Evolutionary conservation across 352 stramenopile species (phyloP).

Genomic region (Lagenidium giganteum): DNA sequence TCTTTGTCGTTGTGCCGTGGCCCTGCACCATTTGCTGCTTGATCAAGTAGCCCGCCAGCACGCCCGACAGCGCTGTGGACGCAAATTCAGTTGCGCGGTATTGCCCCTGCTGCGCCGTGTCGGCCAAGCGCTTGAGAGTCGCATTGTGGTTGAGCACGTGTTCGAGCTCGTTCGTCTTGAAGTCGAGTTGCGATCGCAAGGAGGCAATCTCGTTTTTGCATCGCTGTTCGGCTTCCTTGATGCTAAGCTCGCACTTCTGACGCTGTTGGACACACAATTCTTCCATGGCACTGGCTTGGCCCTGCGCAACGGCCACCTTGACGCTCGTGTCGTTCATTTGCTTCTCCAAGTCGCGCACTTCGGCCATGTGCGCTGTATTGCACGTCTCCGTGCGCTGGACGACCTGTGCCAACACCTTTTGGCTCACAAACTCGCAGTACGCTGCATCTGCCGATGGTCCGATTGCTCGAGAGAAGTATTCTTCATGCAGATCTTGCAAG

Average conservation of each 20-base stretch:
- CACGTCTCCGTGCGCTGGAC: slow-evolving; percentile 75
- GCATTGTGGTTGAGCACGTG: slow-evolving; percentile 86
- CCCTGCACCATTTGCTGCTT: slow-evolving; percentile 69
- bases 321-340: slow-evolving; percentile 80
- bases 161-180: slow-evolving; percentile 85
- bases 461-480: slow-evolving; percentile 57
- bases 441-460: slow-evolving; percentile 74
- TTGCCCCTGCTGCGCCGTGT: slow-evolving; percentile 81
- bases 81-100: slow-evolving; percentile 84
- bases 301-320: slow-evolving; percentile 74
- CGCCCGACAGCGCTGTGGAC: slow-evolving; percentile 53
- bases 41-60: slow-evolving; percentile 82
- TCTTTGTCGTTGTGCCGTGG: slow-evolving; percentile 22
- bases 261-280: slow-evolving; percentile 72
- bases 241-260: slow-evolving; percentile 68
- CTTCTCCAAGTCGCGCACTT: slow-evolving; percentile 72
- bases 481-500: slow-evolving; percentile 38
- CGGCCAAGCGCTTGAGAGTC: slow-evolving; percentile 79
- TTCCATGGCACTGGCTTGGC: slow-evolving; percentile 77
- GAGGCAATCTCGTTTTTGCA: slow-evolving; percentile 58
- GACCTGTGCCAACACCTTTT: slow-evolving; percentile 60
- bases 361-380: slow-evolving; percentile 70
- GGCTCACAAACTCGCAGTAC: slow-evolving; percentile 82
- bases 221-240: slow-evolving; percentile 74
- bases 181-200: slow-evolving; percentile 70